Conservation (phyloP, 495 filamentous ascomycete species). For the Talaromyces liani region DNA sequence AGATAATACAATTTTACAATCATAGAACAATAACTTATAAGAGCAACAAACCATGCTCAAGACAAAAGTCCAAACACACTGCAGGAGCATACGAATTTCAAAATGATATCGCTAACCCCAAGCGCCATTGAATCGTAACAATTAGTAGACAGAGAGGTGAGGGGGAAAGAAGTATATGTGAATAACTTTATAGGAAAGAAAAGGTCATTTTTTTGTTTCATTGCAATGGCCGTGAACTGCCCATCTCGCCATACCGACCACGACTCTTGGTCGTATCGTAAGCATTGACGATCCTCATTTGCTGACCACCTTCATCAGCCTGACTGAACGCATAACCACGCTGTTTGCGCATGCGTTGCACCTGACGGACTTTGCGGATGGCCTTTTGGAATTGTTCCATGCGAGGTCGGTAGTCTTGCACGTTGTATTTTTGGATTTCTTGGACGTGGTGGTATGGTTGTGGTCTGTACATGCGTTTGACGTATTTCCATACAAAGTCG, state of each 20-base stretch:
- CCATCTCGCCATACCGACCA: slow-evolving; percentile 95
- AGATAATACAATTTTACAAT: slow-evolving; percentile 4
- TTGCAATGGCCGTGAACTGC: slow-evolving; percentile 52
- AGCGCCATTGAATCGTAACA: not conserved
- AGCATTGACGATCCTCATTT: slow-evolving; percentile 86
- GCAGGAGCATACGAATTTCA: not conserved
- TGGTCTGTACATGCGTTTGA: slow-evolving; percentile 92
- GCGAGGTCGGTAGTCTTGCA: slow-evolving; percentile 95
- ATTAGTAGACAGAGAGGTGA: not conserved
- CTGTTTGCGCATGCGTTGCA: slow-evolving; percentile 99
- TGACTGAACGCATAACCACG: slow-evolving; percentile 97
- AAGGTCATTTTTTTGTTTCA: slow-evolving; percentile 14
- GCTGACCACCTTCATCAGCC: slow-evolving; percentile 76
- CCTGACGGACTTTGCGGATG: slow-evolving; percentile 95
- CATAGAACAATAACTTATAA: not conserved
- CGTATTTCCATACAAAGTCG: slow-evolving; percentile 80
- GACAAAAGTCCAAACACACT: slow-evolving; percentile 4
- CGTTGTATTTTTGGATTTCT: slow-evolving; percentile 99
- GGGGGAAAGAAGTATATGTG: not conserved
- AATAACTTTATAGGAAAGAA: not conserved
- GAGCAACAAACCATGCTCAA: slow-evolving; percentile 14
- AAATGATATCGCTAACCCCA: not conserved
- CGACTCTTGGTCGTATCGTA: slow-evolving; percentile 93
- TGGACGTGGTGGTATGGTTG: slow-evolving; percentile 98
- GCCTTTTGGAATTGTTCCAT: slow-evolving; percentile 99